phyloP scores from a whole-genome alignment of 352 stramenopile species.

The Phytophthora meadii region DNA sequence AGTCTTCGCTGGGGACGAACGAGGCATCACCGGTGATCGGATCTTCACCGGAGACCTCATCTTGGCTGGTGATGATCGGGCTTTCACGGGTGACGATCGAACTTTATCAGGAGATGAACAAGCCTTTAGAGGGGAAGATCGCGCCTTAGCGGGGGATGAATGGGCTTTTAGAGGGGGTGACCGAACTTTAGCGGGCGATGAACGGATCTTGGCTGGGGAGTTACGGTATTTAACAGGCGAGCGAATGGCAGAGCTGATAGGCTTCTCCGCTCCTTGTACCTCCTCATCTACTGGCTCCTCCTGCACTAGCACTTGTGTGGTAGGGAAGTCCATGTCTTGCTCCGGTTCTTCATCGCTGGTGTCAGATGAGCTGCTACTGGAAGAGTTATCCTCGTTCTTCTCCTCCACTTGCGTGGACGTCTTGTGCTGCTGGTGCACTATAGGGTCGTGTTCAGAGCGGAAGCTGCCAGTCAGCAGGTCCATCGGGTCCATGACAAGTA shows the following conservation, averaged over 20 bases:
- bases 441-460: neutral
- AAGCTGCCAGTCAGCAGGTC: conserved; percentile 27
- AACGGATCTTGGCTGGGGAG: conserved; percentile 13
- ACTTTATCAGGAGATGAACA: conserved; percentile 13
- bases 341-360: conserved; percentile 32
- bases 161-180: conserved; percentile 17
- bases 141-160: conserved; percentile 14
- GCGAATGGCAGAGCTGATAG: conserved; percentile 10
- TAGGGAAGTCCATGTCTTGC: conserved; percentile 42
- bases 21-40: conserved; percentile 15
- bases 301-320: conserved; percentile 50
- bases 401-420: conserved; percentile 2
- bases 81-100: conserved; percentile 9
- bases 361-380: conserved; percentile 7
- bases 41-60: conserved; percentile 13
- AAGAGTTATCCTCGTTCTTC: conserved; percentile 35
- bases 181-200: conserved; percentile 13
- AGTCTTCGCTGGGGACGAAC: conserved; percentile 13
- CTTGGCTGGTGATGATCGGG: conserved; percentile 17
- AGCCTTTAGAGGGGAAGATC: conserved; percentile 17
- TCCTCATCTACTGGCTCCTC: conserved; percentile 25
- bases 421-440: neutral
- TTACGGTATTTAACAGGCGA: conserved; percentile 11
- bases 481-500: conserved; percentile 26
- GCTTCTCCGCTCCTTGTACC: conserved; percentile 6